A percentile compares a stretch with the other conserved stretches of the same genome.
phyloP scores from a whole-genome alignment of 106 monocot species.

The Dendrobium huoshanense region DNA sequence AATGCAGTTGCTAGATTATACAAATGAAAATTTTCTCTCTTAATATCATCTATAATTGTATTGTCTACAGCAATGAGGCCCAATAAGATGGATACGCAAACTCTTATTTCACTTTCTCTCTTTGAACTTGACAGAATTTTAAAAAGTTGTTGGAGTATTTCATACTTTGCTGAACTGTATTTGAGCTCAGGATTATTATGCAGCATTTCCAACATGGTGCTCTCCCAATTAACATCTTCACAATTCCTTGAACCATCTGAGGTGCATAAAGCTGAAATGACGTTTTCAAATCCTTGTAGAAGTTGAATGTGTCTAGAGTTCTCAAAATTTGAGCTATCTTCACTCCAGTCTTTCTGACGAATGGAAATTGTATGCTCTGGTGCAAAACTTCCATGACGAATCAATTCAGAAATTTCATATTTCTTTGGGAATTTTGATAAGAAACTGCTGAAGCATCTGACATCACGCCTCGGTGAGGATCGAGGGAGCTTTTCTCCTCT shows the following conservation, averaged over 20 bases:
- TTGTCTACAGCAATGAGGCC: conserved; percentile 75
- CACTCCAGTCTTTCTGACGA: conserved; percentile 51
- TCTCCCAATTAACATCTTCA: conserved; percentile 45
- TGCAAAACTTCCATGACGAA: conserved; percentile 42
- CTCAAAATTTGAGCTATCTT: conserved; percentile 22
- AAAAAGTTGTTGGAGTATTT: conserved; percentile 70
- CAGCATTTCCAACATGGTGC: conserved; percentile 61
- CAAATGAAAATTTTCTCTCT: conserved; percentile 54
- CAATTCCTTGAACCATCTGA: conserved; percentile 34
- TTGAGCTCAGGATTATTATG: conserved; percentile 39
- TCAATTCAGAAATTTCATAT: conserved; percentile 44
- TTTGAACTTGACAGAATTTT: conserved; percentile 65
- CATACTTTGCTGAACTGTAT: conserved; percentile 42
- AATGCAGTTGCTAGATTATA: conserved; percentile 58
- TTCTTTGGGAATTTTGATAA: conserved; percentile 49
- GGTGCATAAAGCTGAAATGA: conserved; percentile 47
- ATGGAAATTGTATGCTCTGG: conserved; percentile 45
- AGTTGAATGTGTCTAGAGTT: conserved; percentile 45
- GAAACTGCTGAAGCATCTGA: conserved; percentile 76
- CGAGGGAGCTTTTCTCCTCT: conserved; percentile 23
- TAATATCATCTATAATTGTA: conserved; percentile 68
- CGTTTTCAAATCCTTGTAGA: conserved; percentile 62
- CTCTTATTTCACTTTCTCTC: conserved; percentile 57
- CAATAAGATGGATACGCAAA: conserved; percentile 54
- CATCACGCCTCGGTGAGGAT: conserved; percentile 36